Evolutionary conservation across 1,139 yeast genomes (phyloP).

Genomic region (Diutina rugosa): DNA sequence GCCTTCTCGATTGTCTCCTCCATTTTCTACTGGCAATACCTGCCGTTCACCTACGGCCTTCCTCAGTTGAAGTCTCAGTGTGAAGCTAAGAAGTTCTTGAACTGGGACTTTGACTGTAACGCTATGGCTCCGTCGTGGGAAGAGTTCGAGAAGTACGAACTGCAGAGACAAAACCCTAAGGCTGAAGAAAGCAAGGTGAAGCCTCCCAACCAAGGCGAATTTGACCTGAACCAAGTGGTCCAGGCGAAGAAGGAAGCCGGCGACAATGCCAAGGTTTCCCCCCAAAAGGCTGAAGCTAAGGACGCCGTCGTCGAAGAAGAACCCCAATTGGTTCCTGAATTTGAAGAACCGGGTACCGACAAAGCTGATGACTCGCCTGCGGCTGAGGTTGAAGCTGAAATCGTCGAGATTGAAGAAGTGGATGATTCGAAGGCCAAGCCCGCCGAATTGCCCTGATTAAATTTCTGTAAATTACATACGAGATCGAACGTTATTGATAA

Average conservation of each 20-base stretch:
- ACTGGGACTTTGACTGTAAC: slow-evolving; percentile 83
- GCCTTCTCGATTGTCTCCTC: slow-evolving; percentile 37
- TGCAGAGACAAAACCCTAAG: not conserved
- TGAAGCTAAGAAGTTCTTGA: slow-evolving; percentile 41
- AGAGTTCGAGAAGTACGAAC: slow-evolving; percentile 8
- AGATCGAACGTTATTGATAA: not conserved
- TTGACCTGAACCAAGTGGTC: not conserved
- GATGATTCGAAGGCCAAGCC: not conserved
- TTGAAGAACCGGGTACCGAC: not conserved
- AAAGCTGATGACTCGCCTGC: slow-evolving; percentile 1
- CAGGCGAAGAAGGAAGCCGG: not conserved
- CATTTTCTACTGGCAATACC: slow-evolving; percentile 47
- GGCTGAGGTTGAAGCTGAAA: slow-evolving; percentile 1
- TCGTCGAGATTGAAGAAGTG: not conserved
- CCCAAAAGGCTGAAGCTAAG: not conserved
- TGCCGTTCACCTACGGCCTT: slow-evolving; percentile 70
- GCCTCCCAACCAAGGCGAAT: slow-evolving; percentile 2
- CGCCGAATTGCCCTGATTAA: not conserved
- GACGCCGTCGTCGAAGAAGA: not conserved
- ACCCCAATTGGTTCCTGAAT: slow-evolving; percentile 1
- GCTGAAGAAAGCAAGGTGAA: not conserved
- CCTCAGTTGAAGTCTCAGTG: slow-evolving; percentile 72
- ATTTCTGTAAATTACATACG: not conserved
- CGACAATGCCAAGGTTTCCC: not conserved
- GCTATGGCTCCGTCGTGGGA: slow-evolving; percentile 26